Evolutionary conservation across 2,329 filamentous ascomycete genomes (phyloP).

Genomic region (Claviceps digitariae): DNA sequence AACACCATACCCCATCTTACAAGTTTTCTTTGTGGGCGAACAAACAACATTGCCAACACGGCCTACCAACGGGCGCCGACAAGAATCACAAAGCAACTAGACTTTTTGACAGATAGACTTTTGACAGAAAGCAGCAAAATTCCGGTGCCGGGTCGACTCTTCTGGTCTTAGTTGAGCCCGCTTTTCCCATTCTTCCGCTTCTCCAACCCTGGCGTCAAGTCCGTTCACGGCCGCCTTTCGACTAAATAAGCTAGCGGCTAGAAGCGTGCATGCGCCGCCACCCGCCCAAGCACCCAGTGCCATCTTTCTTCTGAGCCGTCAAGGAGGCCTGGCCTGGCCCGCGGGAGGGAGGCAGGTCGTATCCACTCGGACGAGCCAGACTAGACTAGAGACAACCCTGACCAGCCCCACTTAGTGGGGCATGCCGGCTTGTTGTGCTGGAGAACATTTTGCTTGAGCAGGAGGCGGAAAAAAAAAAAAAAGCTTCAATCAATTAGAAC

Average conservation of each 20-base stretch:
- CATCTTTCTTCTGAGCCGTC: neutral
- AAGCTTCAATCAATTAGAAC: neutral
- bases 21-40: neutral
- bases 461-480: neutral
- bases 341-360: neutral
- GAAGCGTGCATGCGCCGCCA: neutral
- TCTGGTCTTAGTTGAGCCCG: neutral
- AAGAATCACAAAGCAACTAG: neutral
- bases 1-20: neutral
- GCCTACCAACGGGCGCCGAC: neutral
- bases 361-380: neutral
- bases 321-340: neutral
- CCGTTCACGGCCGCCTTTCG: slow-evolving; percentile 2
- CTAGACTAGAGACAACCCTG: neutral
- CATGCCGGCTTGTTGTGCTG: neutral
- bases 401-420: neutral
- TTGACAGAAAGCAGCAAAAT: neutral
- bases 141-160: neutral
- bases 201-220: slow-evolving; percentile 1
- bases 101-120: neutral
- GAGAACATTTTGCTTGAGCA: neutral
- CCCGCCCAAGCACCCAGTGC: neutral
- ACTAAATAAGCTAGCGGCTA: neutral
- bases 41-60: neutral
- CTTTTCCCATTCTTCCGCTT: slow-evolving; percentile 1